Percentiles rank a stretch among this genome's conserved stretches.
phyloP scores from a whole-genome alignment of 495 filamentous ascomycete genomes.

The Hypoxylon perforatum region DNA sequence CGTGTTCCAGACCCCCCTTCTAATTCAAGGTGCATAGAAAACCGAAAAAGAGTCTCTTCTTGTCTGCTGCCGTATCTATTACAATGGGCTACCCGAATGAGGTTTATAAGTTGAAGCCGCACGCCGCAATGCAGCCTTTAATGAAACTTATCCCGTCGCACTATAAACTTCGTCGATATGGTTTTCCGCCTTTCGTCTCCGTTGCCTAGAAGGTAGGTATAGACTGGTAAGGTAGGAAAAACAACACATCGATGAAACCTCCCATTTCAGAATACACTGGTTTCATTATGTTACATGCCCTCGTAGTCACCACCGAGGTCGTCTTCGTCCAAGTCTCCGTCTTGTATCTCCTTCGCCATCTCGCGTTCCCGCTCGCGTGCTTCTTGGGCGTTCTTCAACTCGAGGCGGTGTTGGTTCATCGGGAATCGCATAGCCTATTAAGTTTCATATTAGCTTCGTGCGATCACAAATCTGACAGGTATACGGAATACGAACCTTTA shows the following conservation, averaged over 20 bases:
- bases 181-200: slow-evolving; percentile 3
- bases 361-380: slow-evolving; percentile 95
- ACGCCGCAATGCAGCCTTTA: slow-evolving; percentile 10
- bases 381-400: slow-evolving; percentile 97
- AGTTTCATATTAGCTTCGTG: slow-evolving; percentile 22
- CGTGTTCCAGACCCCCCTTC: too few species aligned
- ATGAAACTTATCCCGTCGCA: slow-evolving; percentile 27
- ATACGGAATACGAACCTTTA: slow-evolving; percentile 75
- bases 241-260: slow-evolving; percentile 20
- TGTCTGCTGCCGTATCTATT: slow-evolving; percentile 36
- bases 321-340: slow-evolving; percentile 96
- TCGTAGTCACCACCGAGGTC: slow-evolving; percentile 97
- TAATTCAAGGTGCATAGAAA: not conserved
- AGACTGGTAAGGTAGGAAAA: slow-evolving; percentile 9
- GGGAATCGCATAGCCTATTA: slow-evolving; percentile 95
- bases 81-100: slow-evolving; percentile 37
- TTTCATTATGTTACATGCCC: slow-evolving; percentile 76
- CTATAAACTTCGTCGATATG: slow-evolving; percentile 31
- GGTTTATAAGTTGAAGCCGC: slow-evolving; percentile 27
- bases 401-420: slow-evolving; percentile 98
- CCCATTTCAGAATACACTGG: slow-evolving; percentile 46
- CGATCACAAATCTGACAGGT: not conserved
- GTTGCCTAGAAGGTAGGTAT: slow-evolving; percentile 23
- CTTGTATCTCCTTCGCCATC: slow-evolving; percentile 98
- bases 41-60: slow-evolving; percentile 16